A percentile compares a stretch with the other conserved stretches of the same genome.
Conservation (phyloP, 1,284 basidiomycete genomes). For the Moniliella sp. region DNA sequence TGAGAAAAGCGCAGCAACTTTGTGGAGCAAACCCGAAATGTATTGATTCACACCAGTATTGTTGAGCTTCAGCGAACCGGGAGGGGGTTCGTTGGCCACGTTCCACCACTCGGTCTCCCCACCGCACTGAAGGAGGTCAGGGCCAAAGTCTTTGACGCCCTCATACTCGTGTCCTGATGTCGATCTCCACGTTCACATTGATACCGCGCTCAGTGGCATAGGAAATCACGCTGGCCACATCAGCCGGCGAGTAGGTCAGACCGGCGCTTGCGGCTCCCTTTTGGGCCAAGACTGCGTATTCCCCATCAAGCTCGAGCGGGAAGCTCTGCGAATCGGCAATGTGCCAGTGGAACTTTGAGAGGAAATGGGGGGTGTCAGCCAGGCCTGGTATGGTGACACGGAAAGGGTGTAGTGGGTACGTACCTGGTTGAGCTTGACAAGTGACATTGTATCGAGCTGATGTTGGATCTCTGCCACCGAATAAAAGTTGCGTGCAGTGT, state of each 20-base stretch:
- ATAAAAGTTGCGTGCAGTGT: constrained; percentile 50
- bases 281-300: constrained; percentile 44
- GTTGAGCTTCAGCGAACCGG: constrained; percentile 56
- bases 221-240: constrained; percentile 46
- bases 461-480: constrained; percentile 44
- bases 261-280: constrained; percentile 49
- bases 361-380: constrained; percentile 20
- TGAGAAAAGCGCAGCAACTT: constrained; percentile 38
- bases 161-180: constrained; percentile 59
- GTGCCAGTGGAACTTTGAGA: constrained; percentile 68
- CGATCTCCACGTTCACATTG: constrained; percentile 52
- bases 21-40: constrained; percentile 12
- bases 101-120: constrained; percentile 43
- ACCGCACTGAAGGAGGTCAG: constrained; percentile 53
- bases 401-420: too few species aligned
- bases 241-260: constrained; percentile 43
- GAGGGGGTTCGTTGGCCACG: constrained; percentile 44
- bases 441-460: constrained; percentile 61
- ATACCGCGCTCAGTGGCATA: constrained; percentile 59
- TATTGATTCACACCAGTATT: constrained; percentile 21
- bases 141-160: constrained; percentile 44
- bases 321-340: constrained; percentile 45
- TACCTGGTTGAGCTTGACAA: constrained; percentile 53
- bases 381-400: constrained; percentile 39
- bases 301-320: constrained; percentile 44